Percentiles rank a stretch among this genome's conserved stretches.
Evolutionary conservation across 108 stramenopile genomes (phyloP).

Genomic region (Skeletonema potamos): DNA sequence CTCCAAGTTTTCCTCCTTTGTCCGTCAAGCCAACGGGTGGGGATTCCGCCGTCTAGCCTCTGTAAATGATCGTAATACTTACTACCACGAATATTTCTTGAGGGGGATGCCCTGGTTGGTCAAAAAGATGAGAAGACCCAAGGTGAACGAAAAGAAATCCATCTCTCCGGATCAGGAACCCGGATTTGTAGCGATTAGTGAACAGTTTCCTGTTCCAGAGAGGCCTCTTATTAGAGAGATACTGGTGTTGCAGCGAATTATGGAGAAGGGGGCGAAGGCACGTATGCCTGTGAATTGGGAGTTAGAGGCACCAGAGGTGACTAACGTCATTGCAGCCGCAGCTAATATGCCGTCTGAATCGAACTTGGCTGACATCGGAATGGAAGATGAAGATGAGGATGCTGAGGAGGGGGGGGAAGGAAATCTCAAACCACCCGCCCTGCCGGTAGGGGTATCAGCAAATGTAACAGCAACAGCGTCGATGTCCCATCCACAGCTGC

Average conservation of each 20-base stretch:
- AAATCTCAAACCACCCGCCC: slow-evolving; percentile 10
- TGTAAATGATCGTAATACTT: slow-evolving; percentile 62
- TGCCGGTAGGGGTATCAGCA: background rate
- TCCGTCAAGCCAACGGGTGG: slow-evolving; percentile 56
- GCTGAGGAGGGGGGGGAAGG: background rate
- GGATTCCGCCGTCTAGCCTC: slow-evolving; percentile 55
- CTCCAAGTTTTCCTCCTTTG: slow-evolving; percentile 54
- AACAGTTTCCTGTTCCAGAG: slow-evolving; percentile 57
- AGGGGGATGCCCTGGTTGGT: slow-evolving; percentile 37
- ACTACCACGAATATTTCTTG: slow-evolving; percentile 62
- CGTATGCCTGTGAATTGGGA: slow-evolving; percentile 60
- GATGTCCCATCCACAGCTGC: background rate
- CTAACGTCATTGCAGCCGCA: background rate
- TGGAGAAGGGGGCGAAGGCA: slow-evolving; percentile 66
- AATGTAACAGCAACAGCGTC: background rate
- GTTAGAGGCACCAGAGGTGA: background rate
- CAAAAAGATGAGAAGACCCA: slow-evolving; percentile 50
- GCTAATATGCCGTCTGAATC: background rate
- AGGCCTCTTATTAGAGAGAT: slow-evolving; percentile 45
- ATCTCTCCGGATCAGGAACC: slow-evolving; percentile 61
- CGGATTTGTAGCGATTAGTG: slow-evolving; percentile 58
- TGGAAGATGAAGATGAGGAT: background rate
- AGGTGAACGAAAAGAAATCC: slow-evolving; percentile 52
- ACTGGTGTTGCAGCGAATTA: slow-evolving; percentile 52
- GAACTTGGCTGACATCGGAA: background rate